A percentile compares a stretch with the other conserved stretches of the same genome.
phyloP scores from a whole-genome alignment of 257 asterid species.

The Gardenia jasminoides region DNA sequence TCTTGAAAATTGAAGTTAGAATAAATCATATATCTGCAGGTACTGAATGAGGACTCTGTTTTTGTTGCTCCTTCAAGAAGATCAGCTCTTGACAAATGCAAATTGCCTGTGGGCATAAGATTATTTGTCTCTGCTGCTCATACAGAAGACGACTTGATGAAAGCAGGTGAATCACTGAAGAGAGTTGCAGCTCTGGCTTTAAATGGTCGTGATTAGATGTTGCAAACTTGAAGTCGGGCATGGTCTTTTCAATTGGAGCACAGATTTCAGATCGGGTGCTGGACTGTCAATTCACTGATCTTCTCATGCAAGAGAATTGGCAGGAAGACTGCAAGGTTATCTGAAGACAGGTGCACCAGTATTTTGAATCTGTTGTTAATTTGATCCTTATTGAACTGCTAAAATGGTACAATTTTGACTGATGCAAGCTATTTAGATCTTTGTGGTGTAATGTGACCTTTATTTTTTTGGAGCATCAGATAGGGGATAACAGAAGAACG shows the following conservation, averaged over 20 bases:
- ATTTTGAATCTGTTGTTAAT: background rate
- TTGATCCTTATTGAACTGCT: background rate
- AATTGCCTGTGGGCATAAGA: constrained; percentile 72
- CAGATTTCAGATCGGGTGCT: background rate
- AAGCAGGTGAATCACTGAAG: constrained; percentile 67
- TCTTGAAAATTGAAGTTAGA: background rate
- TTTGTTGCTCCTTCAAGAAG: constrained; percentile 68
- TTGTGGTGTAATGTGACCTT: background rate
- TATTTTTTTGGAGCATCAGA: background rate
- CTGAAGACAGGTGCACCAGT: background rate
- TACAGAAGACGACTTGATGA: constrained; percentile 60
- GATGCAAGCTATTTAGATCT: background rate
- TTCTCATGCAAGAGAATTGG: background rate
- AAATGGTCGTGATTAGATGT: constrained; percentile 33
- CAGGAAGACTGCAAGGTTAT: background rate
- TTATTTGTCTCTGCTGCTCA: constrained; percentile 75
- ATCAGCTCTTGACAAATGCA: constrained; percentile 81
- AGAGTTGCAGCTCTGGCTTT: constrained; percentile 40
- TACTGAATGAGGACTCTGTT: constrained; percentile 62
- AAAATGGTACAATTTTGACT: background rate
- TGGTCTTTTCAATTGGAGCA: no score
- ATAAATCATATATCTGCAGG: constrained; percentile 42
- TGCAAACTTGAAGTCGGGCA: background rate
- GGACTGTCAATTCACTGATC: background rate
- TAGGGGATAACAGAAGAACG: background rate